Evolutionary conservation across 2,329 filamentous ascomycete species (phyloP), one percentile per base, ranked within the genome.

Genomic region (Beauveria varroae): DNA sequence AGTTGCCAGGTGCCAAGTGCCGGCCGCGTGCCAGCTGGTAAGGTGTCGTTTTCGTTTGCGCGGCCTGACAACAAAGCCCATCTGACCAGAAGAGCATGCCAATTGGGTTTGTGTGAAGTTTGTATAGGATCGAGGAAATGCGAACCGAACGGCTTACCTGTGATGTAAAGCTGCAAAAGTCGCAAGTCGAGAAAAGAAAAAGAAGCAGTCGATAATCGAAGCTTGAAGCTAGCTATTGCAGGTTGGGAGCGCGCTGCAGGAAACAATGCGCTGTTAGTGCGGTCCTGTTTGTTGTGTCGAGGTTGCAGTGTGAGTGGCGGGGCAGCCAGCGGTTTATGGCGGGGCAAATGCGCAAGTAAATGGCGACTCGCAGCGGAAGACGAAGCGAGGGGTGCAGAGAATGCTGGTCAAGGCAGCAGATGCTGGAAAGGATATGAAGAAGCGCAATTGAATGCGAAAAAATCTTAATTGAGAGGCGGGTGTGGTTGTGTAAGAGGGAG

Each of bases 251-350:
- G 28, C 20, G 53, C 53, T 58, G 56, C 34, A 51, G 41, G 41
- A n/a, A 40, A 28, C 26, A 28, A 57, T 57, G 44, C 44, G 30
- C 46, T 51, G 41, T 49, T 58, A 58, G 56, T 58, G 34, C n/a
- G 55, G 40, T 58, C 43, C 46, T 58, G 34, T 51, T 41, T 51
- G 34, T 28, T 51, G 34, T 58, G 28, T 51, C 24, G 34, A 20
- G n/a, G 30, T 46, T 22, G 56, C 56, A 50, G 46, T 60, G 37
- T 28, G 24, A 51, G 46, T 60, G 57, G 57, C 47, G 57, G 57
- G 57, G 57, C 49, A 60, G 47, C 26, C 18, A 37, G 24, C 30
- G 24, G 9, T 22, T 37, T 43, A 53, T 60, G 57, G 57, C 57
- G 57, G 57, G 57, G 57, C 49, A 60, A 16, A 37, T 52, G 24